phyloP scores from a whole-genome alignment of 176 grass and related monocot genomes.

The Carex kokanica region DNA sequence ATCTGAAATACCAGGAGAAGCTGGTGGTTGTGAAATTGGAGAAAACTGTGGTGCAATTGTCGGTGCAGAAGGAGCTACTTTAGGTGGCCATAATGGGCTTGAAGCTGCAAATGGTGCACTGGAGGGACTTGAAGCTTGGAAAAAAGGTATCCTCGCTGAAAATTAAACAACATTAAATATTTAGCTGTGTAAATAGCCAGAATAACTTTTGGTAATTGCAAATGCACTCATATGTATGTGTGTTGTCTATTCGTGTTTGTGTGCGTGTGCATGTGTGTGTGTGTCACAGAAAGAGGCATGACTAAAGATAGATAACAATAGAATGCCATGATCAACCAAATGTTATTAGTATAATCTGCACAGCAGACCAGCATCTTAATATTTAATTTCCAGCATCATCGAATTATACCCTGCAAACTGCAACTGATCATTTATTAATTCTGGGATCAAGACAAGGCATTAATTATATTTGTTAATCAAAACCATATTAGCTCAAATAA shows the following conservation, averaged over 20 bases:
- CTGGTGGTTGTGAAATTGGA: slow-evolving; percentile 35
- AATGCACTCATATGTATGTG: not conserved
- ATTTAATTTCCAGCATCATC: not conserved
- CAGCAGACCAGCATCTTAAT: not conserved
- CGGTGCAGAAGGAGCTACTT: slow-evolving; percentile 29
- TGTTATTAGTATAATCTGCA: not conserved
- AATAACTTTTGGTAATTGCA: not conserved
- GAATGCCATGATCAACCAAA: slow-evolving; percentile 9
- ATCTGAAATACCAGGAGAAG: slow-evolving; percentile 53
- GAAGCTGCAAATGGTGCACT: slow-evolving; percentile 31
- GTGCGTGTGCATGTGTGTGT: not conserved
- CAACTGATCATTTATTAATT: not conserved
- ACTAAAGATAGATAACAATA: not conserved
- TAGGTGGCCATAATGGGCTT: slow-evolving; percentile 34
- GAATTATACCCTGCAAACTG: not conserved
- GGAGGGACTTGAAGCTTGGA: slow-evolving; percentile 8
- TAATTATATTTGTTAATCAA: not conserved
- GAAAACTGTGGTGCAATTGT: slow-evolving; percentile 43
- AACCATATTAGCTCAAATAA: not conserved
- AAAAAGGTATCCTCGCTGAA: slow-evolving; percentile 26
- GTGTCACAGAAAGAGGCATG: not conserved
- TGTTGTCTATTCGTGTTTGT: not conserved
- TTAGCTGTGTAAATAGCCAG: not conserved
- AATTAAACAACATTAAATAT: slow-evolving; percentile 2
- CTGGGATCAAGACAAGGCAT: not conserved